Evolutionary conservation across 2,329 filamentous ascomycete genomes (phyloP).

Genomic region (Pseudogymnoascus sp.): DNA sequence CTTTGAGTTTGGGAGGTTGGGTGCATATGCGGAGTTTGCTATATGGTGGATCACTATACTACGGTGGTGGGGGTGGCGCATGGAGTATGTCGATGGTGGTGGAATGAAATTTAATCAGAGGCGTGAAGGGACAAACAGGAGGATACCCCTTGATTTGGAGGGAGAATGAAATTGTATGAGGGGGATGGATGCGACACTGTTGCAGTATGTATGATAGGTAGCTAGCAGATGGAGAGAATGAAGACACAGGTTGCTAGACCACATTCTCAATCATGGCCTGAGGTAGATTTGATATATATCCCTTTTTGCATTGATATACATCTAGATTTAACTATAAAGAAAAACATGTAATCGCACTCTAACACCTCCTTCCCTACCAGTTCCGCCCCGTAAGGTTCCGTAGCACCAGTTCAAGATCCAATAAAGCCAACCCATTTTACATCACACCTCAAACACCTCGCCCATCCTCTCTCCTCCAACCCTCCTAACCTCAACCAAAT

Average conservation of each 20-base stretch:
- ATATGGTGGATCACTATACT: neutral
- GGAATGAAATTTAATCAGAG: neutral
- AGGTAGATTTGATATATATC: neutral
- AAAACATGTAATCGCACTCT: conserved; percentile 6
- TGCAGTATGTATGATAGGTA: neutral
- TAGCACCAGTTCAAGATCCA: neutral
- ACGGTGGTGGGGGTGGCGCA: neutral
- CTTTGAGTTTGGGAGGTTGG: conserved; percentile 1
- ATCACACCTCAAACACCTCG: conserved; percentile 57
- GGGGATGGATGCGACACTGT: neutral
- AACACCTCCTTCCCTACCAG: neutral
- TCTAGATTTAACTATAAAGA: neutral
- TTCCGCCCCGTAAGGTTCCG: neutral
- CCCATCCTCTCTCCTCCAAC: conserved; percentile 52
- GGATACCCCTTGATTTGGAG: neutral
- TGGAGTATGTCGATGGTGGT: neutral
- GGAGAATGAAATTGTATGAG: neutral
- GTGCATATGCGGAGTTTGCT: conserved; percentile 7
- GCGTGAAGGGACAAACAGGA: neutral
- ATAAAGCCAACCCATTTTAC: conserved; percentile 17
- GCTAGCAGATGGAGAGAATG: neutral
- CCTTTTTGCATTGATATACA: conserved; percentile 4
- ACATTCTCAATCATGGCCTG: neutral
- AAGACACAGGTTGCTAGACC: neutral
- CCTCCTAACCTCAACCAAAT: conserved; percentile 51